A percentile compares a stretch with the other conserved stretches of the same genome.
phyloP scores from a whole-genome alignment of 2,329 filamentous ascomycete species.

The Penicillium psychrosexuale region DNA sequence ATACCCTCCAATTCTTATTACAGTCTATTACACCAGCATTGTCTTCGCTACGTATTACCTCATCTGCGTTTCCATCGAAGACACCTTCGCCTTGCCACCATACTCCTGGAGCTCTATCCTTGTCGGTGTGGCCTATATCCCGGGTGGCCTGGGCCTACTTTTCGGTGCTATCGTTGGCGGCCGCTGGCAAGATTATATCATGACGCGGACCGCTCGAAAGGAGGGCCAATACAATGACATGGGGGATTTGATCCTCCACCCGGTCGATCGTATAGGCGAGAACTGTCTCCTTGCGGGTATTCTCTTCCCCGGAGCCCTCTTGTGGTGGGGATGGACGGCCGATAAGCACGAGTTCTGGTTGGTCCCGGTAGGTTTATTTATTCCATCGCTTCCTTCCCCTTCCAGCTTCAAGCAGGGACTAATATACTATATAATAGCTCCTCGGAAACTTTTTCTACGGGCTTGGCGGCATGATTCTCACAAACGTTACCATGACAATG shows the following conservation, averaged over 20 bases:
- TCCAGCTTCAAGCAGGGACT: background rate
- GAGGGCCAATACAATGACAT: background rate
- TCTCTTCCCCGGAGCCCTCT: background rate
- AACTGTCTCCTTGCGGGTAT: background rate
- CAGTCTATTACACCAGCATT: background rate
- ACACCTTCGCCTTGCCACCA: background rate
- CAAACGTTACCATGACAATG: background rate
- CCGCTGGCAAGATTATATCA: slow-evolving; percentile 2
- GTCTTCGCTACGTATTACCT: background rate
- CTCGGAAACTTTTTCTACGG: background rate
- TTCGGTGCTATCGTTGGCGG: background rate
- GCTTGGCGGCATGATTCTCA: background rate
- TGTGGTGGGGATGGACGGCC: background rate
- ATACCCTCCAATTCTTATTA: background rate
- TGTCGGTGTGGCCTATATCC: background rate
- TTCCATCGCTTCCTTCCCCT: background rate
- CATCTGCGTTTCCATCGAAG: background rate
- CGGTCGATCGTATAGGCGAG: background rate
- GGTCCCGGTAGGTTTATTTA: background rate
- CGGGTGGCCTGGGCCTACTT: background rate
- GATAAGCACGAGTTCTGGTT: background rate
- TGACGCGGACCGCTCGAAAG: background rate
- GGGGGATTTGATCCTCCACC: background rate
- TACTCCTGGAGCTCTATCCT: background rate
- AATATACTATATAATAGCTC: background rate